These are phyloP conservation scores for Cucurbita argyrosperma DNA, from an alignment of 306 rosid genomes.

Conservation along the genomic window DNA sequence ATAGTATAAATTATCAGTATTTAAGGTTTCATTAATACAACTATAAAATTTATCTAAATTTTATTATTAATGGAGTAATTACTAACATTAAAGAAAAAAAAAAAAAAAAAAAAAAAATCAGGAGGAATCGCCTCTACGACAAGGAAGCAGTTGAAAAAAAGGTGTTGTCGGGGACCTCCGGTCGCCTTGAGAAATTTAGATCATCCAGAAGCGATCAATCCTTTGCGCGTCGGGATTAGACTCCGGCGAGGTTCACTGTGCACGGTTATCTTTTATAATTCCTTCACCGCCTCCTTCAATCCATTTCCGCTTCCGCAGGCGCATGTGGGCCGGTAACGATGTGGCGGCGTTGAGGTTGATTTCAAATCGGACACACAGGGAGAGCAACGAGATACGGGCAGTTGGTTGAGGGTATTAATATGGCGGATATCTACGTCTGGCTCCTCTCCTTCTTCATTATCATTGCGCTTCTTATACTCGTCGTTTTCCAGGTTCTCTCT, in stretches of 20 bases:
- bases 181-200: neutral
- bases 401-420: constrained; percentile 11
- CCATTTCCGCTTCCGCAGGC: neutral
- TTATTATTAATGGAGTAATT: too few relatives aligned
- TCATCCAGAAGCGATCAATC: neutral
- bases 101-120: too few relatives aligned
- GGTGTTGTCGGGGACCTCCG: neutral
- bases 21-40: too few relatives aligned
- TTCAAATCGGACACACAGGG: neutral
- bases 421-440: constrained; percentile 74
- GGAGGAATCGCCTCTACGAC: too few relatives aligned
- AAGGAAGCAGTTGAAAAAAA: neutral
- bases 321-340: neutral
- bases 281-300: neutral
- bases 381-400: neutral
- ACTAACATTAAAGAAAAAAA: too few relatives aligned
- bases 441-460: constrained; percentile 79
- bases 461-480: constrained; percentile 50
- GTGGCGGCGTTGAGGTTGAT: neutral
- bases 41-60: too few relatives aligned
- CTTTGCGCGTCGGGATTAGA: neutral
- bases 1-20: too few relatives aligned
- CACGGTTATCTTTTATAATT: neutral
- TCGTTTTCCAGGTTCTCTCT: constrained; percentile 67
- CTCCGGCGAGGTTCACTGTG: neutral